A percentile compares a stretch with the other conserved stretches of the same genome.
Evolutionary conservation across 768 basidiomycete species (phyloP).

Genomic region (Tylopilus subfusipes): DNA sequence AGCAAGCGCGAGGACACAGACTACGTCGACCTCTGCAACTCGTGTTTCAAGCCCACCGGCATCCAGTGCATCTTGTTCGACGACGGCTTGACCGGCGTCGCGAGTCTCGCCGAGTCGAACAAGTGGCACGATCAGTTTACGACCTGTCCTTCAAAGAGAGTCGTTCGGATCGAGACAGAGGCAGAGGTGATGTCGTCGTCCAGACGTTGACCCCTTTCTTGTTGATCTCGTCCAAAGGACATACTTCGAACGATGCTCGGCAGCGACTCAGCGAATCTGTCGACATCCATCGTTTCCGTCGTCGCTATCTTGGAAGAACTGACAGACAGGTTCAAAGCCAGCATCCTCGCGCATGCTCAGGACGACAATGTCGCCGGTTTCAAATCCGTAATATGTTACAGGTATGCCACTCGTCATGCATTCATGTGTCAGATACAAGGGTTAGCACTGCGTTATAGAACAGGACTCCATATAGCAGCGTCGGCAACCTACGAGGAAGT

Average conservation of each 20-base stretch:
- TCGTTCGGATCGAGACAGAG: constrained; percentile 66
- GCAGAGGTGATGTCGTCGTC: constrained; percentile 55
- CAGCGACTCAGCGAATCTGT: constrained; percentile 1
- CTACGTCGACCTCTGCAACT: constrained; percentile 56
- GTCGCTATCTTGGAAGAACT: constrained; percentile 28
- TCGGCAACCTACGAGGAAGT: constrained; percentile 25
- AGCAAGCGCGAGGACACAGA: constrained; percentile 37
- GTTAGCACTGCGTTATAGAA: constrained; percentile 2
- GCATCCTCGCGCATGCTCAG: constrained; percentile 36
- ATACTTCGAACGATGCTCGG: constrained; percentile 23
- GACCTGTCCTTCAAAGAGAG: constrained; percentile 47
- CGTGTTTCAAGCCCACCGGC: constrained; percentile 49
- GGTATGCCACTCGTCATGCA: constrained; percentile 8
- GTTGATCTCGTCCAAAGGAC: constrained; percentile 5
- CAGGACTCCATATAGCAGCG: constrained; percentile 50
- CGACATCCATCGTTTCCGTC: constrained; percentile 12
- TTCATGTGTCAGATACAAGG: background rate
- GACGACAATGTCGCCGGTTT: constrained; percentile 58
- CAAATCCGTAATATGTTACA: constrained; percentile 77
- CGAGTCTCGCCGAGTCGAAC: constrained; percentile 46
- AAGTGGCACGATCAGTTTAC: constrained; percentile 65
- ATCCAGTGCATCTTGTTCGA: constrained; percentile 72
- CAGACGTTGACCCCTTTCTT: background rate
- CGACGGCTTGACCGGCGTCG: constrained; percentile 58
- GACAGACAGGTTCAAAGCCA: constrained; percentile 31